Conservation (phyloP, 495 filamentous ascomycete species). For the Penicillium robsamsonii region DNA sequence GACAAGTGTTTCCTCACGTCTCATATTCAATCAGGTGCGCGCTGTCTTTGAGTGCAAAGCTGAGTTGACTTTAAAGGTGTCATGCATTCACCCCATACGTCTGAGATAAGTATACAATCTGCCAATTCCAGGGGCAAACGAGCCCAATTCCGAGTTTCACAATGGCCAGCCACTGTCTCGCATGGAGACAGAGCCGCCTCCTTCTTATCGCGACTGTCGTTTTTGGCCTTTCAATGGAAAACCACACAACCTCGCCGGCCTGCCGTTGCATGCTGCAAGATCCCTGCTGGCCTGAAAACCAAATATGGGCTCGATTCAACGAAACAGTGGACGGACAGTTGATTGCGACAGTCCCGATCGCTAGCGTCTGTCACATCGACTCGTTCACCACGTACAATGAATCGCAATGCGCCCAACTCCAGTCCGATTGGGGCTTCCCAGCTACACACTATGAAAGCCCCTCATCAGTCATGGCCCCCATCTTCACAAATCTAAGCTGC, state of each 20-base stretch:
- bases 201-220: not conserved
- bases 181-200: not conserved
- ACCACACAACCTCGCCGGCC: not conserved
- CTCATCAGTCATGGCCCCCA: not conserved
- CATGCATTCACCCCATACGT: not conserved
- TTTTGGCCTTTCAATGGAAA: not conserved
- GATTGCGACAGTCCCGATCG: not conserved
- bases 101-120: not conserved
- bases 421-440: slow-evolving; percentile 1
- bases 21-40: not conserved
- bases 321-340: not conserved
- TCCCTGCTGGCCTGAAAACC: not conserved
- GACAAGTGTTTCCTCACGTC: not conserved
- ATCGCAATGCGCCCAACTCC: not conserved
- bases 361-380: not conserved
- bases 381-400: not conserved
- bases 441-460: slow-evolving; percentile 1
- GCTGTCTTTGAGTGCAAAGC: not conserved
- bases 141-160: not conserved
- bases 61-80: not conserved
- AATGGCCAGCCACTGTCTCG: not conserved
- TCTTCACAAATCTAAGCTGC: not conserved
- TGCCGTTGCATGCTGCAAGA: slow-evolving; percentile 7
- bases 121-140: not conserved
- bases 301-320: not conserved